Evolutionary conservation across 2,329 filamentous ascomycete species (phyloP), one percentile per base, ranked within the genome.

Genomic region (Apiospora hydei): DNA sequence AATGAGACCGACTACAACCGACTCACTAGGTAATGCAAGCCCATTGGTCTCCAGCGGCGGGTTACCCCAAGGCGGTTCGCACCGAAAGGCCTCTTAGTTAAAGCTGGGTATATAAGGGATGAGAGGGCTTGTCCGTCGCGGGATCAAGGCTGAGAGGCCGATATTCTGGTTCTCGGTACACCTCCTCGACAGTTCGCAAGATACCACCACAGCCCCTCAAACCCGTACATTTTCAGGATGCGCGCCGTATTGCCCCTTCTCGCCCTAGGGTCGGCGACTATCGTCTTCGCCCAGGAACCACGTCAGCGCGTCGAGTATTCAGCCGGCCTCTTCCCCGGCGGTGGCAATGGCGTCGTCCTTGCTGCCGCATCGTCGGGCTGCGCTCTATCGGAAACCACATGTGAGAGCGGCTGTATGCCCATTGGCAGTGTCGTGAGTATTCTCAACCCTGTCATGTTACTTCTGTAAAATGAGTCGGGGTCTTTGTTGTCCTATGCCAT

Each of bases 331-430:
- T 68, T 46, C n/a, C 18, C 67, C 3, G 43, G 67, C 14, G 8
- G 21, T 16, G 43, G 18, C 24, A 24, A 49, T 14, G 57, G 57
- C 10, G 57, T 64, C 4, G 67, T 68, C 24, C 46, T 68, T 10
- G 43, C 46, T 14, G 67, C 67, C 4, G 67, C 67, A 13, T 30
- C 43, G 14, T 26, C 41, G 16, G 8, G 24, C 26, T 68, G 67
- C 24, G 6, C 6, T 24, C 24, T 46, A 24, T 2, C 24, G 3
- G 67, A 68, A 24, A 49, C 24, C 24, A 51, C 8, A 4, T 78
- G 77, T 38, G 77, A 78, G 70, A 70, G 68, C 41, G 73, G 72
- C 8, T 78, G 77, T 53, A 78, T 78, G 74, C 72, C 70, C 4
- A 11, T 51, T 3, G 69, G 70, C 13, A 70, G 67, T 30, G 71